These are phyloP conservation scores for Aspergillus novofumigatus DNA, from an alignment of 2,329 filamentous ascomycete species.

Conservation along the genomic window DNA sequence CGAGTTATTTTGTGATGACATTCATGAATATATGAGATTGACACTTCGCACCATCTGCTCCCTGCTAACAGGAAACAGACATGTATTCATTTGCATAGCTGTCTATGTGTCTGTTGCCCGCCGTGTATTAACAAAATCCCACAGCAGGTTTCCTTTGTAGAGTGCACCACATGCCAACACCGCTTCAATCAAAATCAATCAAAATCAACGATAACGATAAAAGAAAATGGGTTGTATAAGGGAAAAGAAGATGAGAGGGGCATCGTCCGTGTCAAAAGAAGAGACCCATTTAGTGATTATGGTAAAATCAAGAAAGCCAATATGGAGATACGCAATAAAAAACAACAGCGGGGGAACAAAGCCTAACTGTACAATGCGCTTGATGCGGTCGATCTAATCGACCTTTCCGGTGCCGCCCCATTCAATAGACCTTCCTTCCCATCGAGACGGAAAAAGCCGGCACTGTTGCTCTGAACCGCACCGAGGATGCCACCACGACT, in stretches of 20 bases:
- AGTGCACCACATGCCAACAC: background rate
- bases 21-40: background rate
- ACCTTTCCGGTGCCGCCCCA: constrained; percentile 44
- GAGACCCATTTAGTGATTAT: background rate
- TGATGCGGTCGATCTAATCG: constrained; percentile 32
- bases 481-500: constrained; percentile 34
- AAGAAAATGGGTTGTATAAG: background rate
- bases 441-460: constrained; percentile 47
- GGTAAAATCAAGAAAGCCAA: background rate
- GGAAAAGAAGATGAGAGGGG: constrained; percentile 11
- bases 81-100: background rate
- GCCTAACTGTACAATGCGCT: constrained; percentile 29
- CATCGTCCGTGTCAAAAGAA: constrained; percentile 13
- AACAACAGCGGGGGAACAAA: constrained; percentile 12
- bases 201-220: background rate
- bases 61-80: background rate
- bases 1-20: background rate
- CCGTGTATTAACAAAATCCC: background rate
- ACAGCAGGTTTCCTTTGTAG: background rate
- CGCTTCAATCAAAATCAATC: background rate
- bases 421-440: constrained; percentile 46
- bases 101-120: background rate
- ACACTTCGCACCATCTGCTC: background rate
- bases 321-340: constrained; percentile 8
- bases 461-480: constrained; percentile 27